A percentile compares a stretch with the other conserved stretches of the same genome.
Conservation (phyloP, 768 basidiomycete species). For the Lentinula boryana region DNA sequence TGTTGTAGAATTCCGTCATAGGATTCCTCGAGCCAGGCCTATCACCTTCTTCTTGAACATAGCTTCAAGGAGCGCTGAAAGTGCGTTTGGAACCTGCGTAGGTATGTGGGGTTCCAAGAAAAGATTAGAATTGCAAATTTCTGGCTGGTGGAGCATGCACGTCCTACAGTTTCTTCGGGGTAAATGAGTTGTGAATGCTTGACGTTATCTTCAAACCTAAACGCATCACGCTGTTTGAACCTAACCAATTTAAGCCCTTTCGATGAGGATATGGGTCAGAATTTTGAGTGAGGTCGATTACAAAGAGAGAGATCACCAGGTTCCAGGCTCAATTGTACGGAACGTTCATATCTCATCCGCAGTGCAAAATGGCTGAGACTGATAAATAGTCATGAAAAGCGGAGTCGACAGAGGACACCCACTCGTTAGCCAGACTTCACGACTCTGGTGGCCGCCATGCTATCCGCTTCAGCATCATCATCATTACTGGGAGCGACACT, state of each 20-base stretch:
- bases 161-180: constrained; percentile 60
- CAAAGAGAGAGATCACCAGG: constrained; percentile 45
- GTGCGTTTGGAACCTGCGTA: constrained; percentile 91
- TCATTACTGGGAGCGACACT: constrained; percentile 24
- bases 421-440: constrained; percentile 52
- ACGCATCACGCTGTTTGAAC: constrained; percentile 68
- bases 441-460: constrained; percentile 29
- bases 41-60: constrained; percentile 80
- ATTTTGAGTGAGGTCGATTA: background rate
- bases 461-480: constrained; percentile 36
- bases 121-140: no score
- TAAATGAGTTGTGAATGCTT: constrained; percentile 42
- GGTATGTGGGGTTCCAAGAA: constrained; percentile 28
- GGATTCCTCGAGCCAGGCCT: constrained; percentile 67
- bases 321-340: constrained; percentile 68
- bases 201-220: constrained; percentile 73
- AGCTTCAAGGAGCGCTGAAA: constrained; percentile 82
- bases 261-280: background rate
- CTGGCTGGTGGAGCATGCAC: no score
- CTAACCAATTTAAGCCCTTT: constrained; percentile 87
- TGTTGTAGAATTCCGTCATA: constrained; percentile 68
- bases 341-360: constrained; percentile 79
- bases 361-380: constrained; percentile 70
- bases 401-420: constrained; percentile 11
- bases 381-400: background rate